Conservation (phyloP, 768 basidiomycete genomes). For the Boletus sp. region DNA sequence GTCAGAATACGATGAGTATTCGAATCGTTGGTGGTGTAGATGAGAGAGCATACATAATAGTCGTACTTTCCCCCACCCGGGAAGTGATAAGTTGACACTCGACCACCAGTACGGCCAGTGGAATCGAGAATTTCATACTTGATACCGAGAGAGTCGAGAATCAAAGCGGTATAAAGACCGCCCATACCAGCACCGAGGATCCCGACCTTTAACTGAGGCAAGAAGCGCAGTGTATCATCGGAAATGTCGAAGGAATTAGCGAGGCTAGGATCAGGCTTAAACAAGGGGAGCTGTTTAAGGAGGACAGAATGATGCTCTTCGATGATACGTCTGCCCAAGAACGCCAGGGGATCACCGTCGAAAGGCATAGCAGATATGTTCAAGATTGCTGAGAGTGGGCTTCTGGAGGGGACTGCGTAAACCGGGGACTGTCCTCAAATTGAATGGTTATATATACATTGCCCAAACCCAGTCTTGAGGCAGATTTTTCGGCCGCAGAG, state of each 20-base stretch:
- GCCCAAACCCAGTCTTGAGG: background rate
- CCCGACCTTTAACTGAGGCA: conserved; percentile 11
- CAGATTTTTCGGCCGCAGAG: background rate
- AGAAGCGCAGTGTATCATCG: background rate
- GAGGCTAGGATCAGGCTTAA: background rate
- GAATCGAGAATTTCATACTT: conserved; percentile 47
- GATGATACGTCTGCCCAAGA: conserved; percentile 13
- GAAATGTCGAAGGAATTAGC: background rate
- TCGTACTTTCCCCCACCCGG: conserved; percentile 28
- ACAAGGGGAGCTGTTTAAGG: conserved; percentile 1
- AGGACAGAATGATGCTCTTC: conserved; percentile 12
- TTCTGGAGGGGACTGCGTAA: background rate
- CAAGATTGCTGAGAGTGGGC: background rate
- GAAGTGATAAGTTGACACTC: conserved; percentile 45
- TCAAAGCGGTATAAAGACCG: conserved; percentile 46
- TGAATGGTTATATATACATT: background rate
- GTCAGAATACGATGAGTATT: background rate
- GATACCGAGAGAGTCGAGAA: conserved; percentile 42
- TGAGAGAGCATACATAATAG: conserved; percentile 33
- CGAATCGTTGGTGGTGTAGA: background rate
- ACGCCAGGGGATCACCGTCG: conserved; percentile 16
- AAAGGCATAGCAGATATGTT: conserved; percentile 8
- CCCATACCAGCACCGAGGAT: conserved; percentile 22
- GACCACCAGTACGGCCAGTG: conserved; percentile 40
- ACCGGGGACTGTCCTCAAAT: background rate